Conservation (phyloP, 2,329 filamentous ascomycete genomes). For the Aspergillus quadricinctus region DNA sequence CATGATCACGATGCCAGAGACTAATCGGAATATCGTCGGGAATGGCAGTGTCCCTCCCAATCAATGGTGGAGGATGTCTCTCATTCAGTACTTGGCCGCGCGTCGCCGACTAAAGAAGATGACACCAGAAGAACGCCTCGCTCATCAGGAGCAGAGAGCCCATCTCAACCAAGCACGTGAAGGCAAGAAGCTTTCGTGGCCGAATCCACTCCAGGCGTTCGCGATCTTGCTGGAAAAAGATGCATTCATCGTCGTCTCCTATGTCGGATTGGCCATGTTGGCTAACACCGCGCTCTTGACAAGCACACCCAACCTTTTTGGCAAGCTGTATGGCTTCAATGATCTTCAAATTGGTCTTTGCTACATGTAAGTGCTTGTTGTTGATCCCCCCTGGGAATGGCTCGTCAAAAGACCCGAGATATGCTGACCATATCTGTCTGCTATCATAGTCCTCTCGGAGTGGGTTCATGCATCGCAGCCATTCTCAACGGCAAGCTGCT, state of each 20-base stretch:
- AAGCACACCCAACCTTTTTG: slow-evolving; percentile 36
- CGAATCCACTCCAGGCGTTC: slow-evolving; percentile 43
- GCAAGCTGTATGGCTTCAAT: slow-evolving; percentile 32
- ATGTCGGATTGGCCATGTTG: slow-evolving; percentile 31
- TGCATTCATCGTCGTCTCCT: slow-evolving; percentile 30
- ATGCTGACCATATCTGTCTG: not conserved
- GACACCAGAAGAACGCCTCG: not conserved
- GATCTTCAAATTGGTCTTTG: slow-evolving; percentile 23
- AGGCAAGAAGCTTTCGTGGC: slow-evolving; percentile 36
- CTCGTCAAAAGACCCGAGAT: not conserved
- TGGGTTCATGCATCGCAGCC: slow-evolving; percentile 16
- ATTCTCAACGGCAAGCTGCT: slow-evolving; percentile 19
- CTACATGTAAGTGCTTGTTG: slow-evolving; percentile 16
- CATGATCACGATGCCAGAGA: slow-evolving; percentile 34
- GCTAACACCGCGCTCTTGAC: slow-evolving; percentile 38
- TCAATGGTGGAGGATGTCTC: slow-evolving; percentile 20
- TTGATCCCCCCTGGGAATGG: not conserved
- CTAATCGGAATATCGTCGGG: slow-evolving; percentile 28
- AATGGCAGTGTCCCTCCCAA: slow-evolving; percentile 24
- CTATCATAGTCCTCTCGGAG: slow-evolving; percentile 15
- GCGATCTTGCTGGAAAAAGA: slow-evolving; percentile 38
- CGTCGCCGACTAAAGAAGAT: not conserved
- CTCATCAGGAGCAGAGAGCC: not conserved
- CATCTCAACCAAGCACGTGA: slow-evolving; percentile 9
- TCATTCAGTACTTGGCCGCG: slow-evolving; percentile 12